Evolutionary conservation across 768 basidiomycete genomes (phyloP).

Genomic region (Cystobasidium ongulense): DNA sequence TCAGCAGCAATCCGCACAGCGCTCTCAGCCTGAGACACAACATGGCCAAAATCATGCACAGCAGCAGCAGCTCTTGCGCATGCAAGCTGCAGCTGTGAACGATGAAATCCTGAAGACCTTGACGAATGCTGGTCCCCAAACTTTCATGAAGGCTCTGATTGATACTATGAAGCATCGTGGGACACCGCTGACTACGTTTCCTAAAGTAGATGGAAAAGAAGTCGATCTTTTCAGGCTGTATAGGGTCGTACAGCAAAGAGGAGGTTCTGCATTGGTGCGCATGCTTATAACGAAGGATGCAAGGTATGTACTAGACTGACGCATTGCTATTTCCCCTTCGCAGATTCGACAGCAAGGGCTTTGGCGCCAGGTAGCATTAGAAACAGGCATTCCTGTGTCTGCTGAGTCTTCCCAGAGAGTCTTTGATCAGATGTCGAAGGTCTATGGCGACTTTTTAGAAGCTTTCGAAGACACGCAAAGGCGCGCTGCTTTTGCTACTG

Average conservation of each 20-base stretch:
- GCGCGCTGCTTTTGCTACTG: slow-evolving; percentile 18
- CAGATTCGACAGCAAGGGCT: slow-evolving; percentile 33
- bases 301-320: background rate
- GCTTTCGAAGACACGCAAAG: slow-evolving; percentile 39
- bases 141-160: slow-evolving; percentile 40
- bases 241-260: slow-evolving; percentile 33
- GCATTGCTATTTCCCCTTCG: background rate
- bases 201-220: slow-evolving; percentile 36
- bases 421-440: slow-evolving; percentile 34
- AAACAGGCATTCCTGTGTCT: slow-evolving; percentile 35
- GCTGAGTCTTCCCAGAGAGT: slow-evolving; percentile 25
- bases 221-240: slow-evolving; percentile 40
- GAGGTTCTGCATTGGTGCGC: slow-evolving; percentile 31
- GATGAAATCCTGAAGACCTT: slow-evolving; percentile 27
- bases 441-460: slow-evolving; percentile 33
- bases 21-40: background rate
- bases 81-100: slow-evolving; percentile 3
- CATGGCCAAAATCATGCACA: background rate
- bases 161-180: slow-evolving; percentile 40
- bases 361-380: slow-evolving; percentile 37
- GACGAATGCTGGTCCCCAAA: slow-evolving; percentile 20
- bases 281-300: too few relatives aligned
- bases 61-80: slow-evolving; percentile 34
- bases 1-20: background rate
- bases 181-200: slow-evolving; percentile 37